Conservation (phyloP, 2,329 filamentous ascomycete species). For the Leptosphaerulina australis region DNA sequence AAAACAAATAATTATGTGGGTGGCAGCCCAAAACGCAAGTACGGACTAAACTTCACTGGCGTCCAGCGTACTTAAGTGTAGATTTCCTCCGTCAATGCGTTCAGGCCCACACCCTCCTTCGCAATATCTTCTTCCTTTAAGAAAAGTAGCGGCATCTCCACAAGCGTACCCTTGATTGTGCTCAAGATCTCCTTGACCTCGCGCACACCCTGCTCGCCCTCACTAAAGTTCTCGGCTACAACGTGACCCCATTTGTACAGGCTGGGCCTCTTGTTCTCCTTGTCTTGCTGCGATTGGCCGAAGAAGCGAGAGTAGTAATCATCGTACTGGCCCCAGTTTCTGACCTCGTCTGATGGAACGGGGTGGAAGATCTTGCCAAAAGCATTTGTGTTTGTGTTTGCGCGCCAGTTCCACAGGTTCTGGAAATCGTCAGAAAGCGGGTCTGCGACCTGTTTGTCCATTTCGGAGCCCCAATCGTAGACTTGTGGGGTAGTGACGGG, state of each 20-base stretch:
- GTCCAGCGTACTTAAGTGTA: conserved; percentile 52
- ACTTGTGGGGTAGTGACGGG: conserved; percentile 63
- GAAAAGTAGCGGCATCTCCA: conserved; percentile 93
- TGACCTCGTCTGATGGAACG: conserved; percentile 71
- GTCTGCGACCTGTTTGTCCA: conserved; percentile 69
- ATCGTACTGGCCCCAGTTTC: conserved; percentile 75
- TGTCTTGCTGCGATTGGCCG: conserved; percentile 51
- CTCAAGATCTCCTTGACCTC: conserved; percentile 73
- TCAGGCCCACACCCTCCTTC: conserved; percentile 71
- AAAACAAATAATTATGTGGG: too few species aligned
- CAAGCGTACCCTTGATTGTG: conserved; percentile 63
- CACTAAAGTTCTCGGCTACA: conserved; percentile 61
- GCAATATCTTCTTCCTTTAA: conserved; percentile 85
- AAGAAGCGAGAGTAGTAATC: conserved; percentile 73
- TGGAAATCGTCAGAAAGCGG: conserved; percentile 73
- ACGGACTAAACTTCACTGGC: background rate
- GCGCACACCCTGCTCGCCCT: conserved; percentile 50
- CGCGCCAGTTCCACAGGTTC: conserved; percentile 73
- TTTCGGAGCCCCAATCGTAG: conserved; percentile 56
- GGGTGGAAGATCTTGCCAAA: conserved; percentile 83
- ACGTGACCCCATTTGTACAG: conserved; percentile 87
- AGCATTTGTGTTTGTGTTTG: conserved; percentile 77
- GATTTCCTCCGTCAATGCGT: conserved; percentile 56
- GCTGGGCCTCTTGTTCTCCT: conserved; percentile 54
- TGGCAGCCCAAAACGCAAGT: background rate